Evolutionary conservation across 176 grass and related monocot species (phyloP).

Genomic region (Rhynchospora tenuis): DNA sequence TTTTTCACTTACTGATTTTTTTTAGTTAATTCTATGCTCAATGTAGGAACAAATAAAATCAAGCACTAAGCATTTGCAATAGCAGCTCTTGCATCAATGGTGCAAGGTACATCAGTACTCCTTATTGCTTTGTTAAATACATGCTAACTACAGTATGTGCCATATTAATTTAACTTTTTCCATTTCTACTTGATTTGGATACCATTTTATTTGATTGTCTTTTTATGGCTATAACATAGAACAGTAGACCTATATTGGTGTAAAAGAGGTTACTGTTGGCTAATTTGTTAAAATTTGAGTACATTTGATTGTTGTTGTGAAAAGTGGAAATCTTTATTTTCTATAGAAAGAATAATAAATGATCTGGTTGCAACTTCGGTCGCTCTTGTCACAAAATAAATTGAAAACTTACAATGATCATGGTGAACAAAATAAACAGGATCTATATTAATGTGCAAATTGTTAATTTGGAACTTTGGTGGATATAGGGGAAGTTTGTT

Average conservation of each 20-base stretch:
- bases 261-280: not conserved
- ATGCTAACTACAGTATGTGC: not conserved
- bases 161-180: not conserved
- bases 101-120: constrained; percentile 18
- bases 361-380: not conserved
- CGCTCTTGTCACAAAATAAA: not conserved
- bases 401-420: not conserved
- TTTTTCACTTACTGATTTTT: not conserved
- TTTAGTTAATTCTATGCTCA: not conserved
- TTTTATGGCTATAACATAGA: not conserved
- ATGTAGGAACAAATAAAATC: not conserved
- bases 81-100: constrained; percentile 13
- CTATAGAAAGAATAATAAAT: not conserved
- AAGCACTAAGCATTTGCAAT: not conserved
- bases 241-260: not conserved
- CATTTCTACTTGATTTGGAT: not conserved
- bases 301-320: not conserved
- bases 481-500: constrained; percentile 36
- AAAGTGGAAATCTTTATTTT: not conserved
- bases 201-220: not conserved
- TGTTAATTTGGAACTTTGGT: not conserved
- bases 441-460: not conserved
- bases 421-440: not conserved
- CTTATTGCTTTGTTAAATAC: not conserved
- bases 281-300: not conserved